Evolutionary conservation across 768 basidiomycete genomes (phyloP).

Genomic region (Antrodiella citrinella): DNA sequence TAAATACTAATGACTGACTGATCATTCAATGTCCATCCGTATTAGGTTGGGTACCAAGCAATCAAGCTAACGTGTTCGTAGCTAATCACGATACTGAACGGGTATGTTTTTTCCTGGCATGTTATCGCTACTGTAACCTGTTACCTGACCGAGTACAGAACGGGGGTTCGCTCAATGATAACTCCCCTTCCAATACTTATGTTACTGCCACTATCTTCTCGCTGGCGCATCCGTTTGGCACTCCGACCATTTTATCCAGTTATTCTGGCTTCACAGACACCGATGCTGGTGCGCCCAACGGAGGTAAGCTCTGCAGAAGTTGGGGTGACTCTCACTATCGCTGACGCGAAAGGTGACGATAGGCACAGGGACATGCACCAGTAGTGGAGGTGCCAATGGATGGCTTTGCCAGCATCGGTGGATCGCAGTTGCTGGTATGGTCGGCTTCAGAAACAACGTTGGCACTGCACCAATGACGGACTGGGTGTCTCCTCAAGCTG

Average conservation of each 20-base stretch:
- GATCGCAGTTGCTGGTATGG: conserved; percentile 49
- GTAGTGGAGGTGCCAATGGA: conserved; percentile 43
- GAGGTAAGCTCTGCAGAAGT: conserved; percentile 34
- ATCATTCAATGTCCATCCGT: background rate
- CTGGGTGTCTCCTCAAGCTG: conserved; percentile 49
- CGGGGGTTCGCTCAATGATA: conserved; percentile 45
- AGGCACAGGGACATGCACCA: conserved; percentile 44
- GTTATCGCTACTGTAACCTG: background rate
- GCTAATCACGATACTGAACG: conserved; percentile 67
- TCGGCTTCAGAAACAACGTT: conserved; percentile 52
- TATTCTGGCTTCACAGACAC: conserved; percentile 38
- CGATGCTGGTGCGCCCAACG: conserved; percentile 56
- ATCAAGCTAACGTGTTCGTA: conserved; percentile 54
- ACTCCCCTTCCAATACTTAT: conserved; percentile 61
- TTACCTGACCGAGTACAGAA: conserved; percentile 23
- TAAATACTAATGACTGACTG: background rate
- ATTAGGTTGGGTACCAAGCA: conserved; percentile 50
- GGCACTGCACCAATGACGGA: conserved; percentile 41
- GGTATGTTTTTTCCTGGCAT: conserved; percentile 15
- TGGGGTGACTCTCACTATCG: too few relatives aligned
- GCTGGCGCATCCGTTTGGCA: conserved; percentile 61
- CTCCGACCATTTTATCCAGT: conserved; percentile 53
- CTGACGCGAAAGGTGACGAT: too few relatives aligned
- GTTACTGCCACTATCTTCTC: conserved; percentile 54
- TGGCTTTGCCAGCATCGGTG: conserved; percentile 66